Percentiles rank a stretch among this genome's conserved stretches.
Evolutionary conservation across 2,329 filamentous ascomycete genomes (phyloP).

Genomic region (Xylariales sp.): DNA sequence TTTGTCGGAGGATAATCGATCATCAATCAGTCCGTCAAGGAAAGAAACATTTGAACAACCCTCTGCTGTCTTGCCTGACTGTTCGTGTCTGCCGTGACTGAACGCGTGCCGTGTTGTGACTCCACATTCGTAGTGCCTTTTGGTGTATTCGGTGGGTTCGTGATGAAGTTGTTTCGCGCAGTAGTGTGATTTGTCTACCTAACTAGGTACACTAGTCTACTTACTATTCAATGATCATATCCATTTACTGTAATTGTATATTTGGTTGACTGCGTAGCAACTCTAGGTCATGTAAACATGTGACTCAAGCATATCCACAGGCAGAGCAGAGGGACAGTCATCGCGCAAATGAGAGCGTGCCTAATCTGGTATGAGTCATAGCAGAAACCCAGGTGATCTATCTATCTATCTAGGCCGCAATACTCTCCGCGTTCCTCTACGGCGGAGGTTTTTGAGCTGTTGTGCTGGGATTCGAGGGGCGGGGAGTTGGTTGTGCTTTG

Average conservation of each 20-base stretch:
- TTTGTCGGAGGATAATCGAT: slow-evolving; percentile 49
- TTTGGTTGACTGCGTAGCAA: too few relatives aligned
- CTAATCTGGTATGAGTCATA: background rate
- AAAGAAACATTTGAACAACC: slow-evolving; percentile 44
- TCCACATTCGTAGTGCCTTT: background rate
- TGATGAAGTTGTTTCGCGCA: too few relatives aligned
- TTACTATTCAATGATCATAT: too few relatives aligned
- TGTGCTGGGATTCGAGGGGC: too few relatives aligned
- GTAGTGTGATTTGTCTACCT: too few relatives aligned
- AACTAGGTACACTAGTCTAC: too few relatives aligned
- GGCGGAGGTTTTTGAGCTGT: too few relatives aligned
- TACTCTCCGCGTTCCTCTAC: too few relatives aligned
- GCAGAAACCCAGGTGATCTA: background rate
- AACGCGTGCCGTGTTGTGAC: background rate
- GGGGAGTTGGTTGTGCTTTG: background rate
- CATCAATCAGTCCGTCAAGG: slow-evolving; percentile 45
- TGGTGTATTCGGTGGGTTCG: too few relatives aligned
- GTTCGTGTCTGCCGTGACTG: background rate
- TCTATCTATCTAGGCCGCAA: background rate
- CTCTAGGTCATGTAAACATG: background rate
- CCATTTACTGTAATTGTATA: too few relatives aligned
- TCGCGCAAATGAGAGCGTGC: background rate
- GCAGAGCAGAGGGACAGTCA: too few relatives aligned
- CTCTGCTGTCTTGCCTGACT: slow-evolving; percentile 18
- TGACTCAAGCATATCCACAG: background rate